Percentiles rank a stretch among this genome's conserved stretches.
Conservation (phyloP, 2,329 filamentous ascomycete genomes). For the Fusarium sp. region DNA sequence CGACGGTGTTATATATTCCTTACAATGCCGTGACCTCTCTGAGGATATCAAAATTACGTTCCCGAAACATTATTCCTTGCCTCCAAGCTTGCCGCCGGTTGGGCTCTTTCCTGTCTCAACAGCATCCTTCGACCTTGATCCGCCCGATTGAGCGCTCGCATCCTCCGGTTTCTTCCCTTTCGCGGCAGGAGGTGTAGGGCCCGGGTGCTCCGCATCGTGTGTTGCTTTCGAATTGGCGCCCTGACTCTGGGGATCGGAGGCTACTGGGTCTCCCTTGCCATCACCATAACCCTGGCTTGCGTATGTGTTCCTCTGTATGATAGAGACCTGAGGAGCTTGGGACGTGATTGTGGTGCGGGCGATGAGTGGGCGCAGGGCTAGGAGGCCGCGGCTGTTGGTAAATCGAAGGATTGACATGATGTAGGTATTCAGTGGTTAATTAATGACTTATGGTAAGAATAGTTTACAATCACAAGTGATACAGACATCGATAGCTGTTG, state of each 20-base stretch:
- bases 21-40: not conserved
- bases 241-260: not conserved
- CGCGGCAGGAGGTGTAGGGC: not conserved
- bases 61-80: not conserved
- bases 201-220: not conserved
- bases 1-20: not conserved
- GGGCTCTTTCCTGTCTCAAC: slow-evolving; percentile 10
- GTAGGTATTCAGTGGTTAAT: not conserved
- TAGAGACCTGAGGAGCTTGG: not conserved
- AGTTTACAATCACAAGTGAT: not conserved
- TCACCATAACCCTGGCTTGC: not conserved
- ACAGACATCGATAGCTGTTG: no score
- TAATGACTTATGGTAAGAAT: not conserved
- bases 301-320: not conserved
- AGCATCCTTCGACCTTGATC: slow-evolving; percentile 8
- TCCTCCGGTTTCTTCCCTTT: slow-evolving; percentile 6
- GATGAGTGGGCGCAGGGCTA: not conserved
- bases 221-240: not conserved
- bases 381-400: not conserved
- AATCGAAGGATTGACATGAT: not conserved
- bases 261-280: not conserved
- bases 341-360: not conserved
- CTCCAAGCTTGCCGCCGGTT: not conserved
- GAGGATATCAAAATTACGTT: not conserved
- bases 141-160: slow-evolving; percentile 2